These are phyloP conservation scores for Chrysoporthe cubensis DNA, from an alignment of 2,329 filamentous ascomycete species.

Conservation along the genomic window DNA sequence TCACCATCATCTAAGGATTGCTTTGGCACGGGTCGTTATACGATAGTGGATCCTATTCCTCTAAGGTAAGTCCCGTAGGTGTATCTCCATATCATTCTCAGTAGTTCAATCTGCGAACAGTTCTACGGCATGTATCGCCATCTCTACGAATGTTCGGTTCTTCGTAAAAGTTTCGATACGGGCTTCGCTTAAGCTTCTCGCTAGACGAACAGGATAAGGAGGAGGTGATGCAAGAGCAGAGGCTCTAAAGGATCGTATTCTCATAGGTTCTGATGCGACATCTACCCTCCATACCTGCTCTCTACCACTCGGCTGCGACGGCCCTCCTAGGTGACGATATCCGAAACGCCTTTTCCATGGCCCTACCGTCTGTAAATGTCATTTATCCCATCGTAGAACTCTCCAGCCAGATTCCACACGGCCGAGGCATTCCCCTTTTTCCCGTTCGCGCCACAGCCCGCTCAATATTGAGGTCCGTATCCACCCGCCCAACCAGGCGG, in stretches of 20 bases:
- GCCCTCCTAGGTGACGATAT: not conserved
- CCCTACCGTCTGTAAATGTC: not conserved
- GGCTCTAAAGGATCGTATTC: not conserved
- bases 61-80: too few relatives aligned
- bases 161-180: too few relatives aligned
- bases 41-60: too few relatives aligned
- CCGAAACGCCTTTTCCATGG: not conserved
- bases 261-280: not conserved
- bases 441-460: not conserved
- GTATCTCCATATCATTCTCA: too few relatives aligned
- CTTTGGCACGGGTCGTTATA: too few relatives aligned
- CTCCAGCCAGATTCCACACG: not conserved
- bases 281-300: not conserved
- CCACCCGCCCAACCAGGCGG: conserved; percentile 25
- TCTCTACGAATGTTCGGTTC: too few relatives aligned
- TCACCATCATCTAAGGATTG: too few relatives aligned
- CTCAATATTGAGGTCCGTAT: conserved; percentile 22
- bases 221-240: not conserved
- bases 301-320: not conserved
- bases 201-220: not conserved
- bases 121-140: too few relatives aligned
- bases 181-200: not conserved
- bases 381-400: not conserved
- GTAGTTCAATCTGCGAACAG: too few relatives aligned
- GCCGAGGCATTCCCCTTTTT: not conserved